These are phyloP conservation scores for Coemansia sp. DNA, from an alignment of 371 early-diverging fungal genomes.

Conservation along the genomic window DNA sequence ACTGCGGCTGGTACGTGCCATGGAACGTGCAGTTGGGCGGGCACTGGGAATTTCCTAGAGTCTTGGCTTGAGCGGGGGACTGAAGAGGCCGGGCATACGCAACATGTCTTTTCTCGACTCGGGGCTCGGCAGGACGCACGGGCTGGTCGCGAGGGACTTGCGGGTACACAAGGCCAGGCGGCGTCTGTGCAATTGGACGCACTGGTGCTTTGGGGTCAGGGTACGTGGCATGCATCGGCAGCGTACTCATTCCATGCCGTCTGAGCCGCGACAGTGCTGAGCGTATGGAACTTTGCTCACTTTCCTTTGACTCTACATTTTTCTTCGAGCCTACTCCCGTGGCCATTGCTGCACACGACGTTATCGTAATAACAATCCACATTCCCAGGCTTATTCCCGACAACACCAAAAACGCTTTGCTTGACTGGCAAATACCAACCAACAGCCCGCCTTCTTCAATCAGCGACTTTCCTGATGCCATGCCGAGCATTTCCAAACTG, in stretches of 20 bases:
- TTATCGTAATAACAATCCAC: constrained; percentile 36
- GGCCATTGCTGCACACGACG: constrained; percentile 33
- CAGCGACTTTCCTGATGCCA: constrained; percentile 37
- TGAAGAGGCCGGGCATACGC: not conserved
- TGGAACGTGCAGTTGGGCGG: not conserved
- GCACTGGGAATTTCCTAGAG: not conserved
- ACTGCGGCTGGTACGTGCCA: not conserved
- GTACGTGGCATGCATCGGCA: constrained; percentile 5
- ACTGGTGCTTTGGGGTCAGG: not conserved
- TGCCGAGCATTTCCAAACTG: constrained; percentile 38
- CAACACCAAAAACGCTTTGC: constrained; percentile 44
- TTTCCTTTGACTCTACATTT: not conserved
- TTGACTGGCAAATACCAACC: constrained; percentile 46
- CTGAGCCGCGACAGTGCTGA: constrained; percentile 10
- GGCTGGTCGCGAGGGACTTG: not conserved
- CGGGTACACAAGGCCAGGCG: not conserved
- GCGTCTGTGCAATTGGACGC: not conserved
- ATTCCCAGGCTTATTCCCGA: constrained; percentile 35
- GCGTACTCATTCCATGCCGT: not conserved
- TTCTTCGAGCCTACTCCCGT: constrained; percentile 22
- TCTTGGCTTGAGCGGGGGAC: not conserved
- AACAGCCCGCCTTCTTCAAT: constrained; percentile 43
- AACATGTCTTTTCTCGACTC: not conserved
- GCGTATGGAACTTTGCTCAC: constrained; percentile 16
- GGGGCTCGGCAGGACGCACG: not conserved